Base-by-base conservation (phyloP, 305 asterid species). In the Fraxinus sp. region DNA sequence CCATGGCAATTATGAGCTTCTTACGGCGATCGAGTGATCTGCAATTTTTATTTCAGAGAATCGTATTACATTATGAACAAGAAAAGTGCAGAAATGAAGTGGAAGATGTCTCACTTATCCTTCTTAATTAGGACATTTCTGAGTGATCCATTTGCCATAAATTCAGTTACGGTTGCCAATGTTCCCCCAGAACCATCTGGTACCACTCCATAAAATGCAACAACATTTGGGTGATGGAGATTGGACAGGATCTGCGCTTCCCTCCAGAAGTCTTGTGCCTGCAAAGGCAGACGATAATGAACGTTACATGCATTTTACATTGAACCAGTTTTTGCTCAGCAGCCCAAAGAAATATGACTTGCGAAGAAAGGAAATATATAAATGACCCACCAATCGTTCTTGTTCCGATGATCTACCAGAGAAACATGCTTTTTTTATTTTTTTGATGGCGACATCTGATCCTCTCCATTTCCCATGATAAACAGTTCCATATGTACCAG, bases 391-490 rank as follows among this genome's bases (percentile, higher is more conserved):
- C 95, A 91, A 82, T 64, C 93, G 91, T 80, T 93, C 94, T 86
- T 85, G 92, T 89, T 92, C 94, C 0, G 95, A 92, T 41, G 91
- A 83, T 86, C 92, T 89, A 83, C 95, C 94, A 84, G 92, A 86
- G 87, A 93, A 92, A 84, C 94, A 92, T 80, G 92, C 30, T 84
- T 88, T 91, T 80, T 92, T 92, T 30, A 92, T 82, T 90, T 91
- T 89, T 86, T 93, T 92, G 78, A 93, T 93, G 86, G 97, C 95
- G 76, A 93, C 98, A 85, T 93, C 95, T 49, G 97, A 79, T 46
- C 97, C 98, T 83, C 94, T 88, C 97, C 98, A 93, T 89, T 90
- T 93, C 73, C 97, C 98, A 84, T 90, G 90, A 84, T 89, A 92
- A 77, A 93, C 98, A 36, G 95, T 92, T 46, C 98, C 98, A 90